Conservation (phyloP, 352 stramenopile species). For the Pythium scleroteichum region DNA sequence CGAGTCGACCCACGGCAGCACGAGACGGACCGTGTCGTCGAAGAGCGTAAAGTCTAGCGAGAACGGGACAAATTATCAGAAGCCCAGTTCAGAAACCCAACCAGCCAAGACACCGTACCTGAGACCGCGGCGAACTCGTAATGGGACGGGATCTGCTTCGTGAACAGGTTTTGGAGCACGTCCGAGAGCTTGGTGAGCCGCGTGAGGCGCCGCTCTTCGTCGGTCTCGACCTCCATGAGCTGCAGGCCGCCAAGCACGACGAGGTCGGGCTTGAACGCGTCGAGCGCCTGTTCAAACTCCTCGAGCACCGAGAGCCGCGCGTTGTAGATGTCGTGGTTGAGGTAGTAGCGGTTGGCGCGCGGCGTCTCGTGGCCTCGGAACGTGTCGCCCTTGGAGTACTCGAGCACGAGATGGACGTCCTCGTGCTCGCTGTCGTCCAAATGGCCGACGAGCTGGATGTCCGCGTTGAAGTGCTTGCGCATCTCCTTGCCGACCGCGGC, state of each 20-base stretch:
- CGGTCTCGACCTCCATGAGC: slow-evolving; percentile 82
- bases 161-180: slow-evolving; percentile 70
- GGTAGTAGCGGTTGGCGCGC: slow-evolving; percentile 81
- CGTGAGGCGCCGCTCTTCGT: slow-evolving; percentile 48
- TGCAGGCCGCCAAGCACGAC: slow-evolving; percentile 84
- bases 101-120: slow-evolving; percentile 21
- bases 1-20: slow-evolving; percentile 77
- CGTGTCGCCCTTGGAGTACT: slow-evolving; percentile 67
- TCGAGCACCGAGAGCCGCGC: slow-evolving; percentile 76
- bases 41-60: slow-evolving; percentile 74
- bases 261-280: slow-evolving; percentile 61
- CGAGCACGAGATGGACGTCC: slow-evolving; percentile 80
- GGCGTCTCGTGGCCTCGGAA: slow-evolving; percentile 65
- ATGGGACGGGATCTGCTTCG: slow-evolving; percentile 61
- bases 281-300: slow-evolving; percentile 65
- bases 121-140: slow-evolving; percentile 86
- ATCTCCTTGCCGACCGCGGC: slow-evolving; percentile 80
- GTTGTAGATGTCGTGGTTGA: slow-evolving; percentile 88
- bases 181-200: slow-evolving; percentile 65
- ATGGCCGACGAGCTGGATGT: slow-evolving; percentile 69
- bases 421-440: slow-evolving; percentile 62
- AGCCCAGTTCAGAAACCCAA: no score
- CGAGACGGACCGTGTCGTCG: slow-evolving; percentile 75
- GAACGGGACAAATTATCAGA: background rate
- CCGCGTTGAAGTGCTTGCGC: slow-evolving; percentile 57